A percentile compares a stretch with the other conserved stretches of the same genome.
These are phyloP conservation scores for Vanderwaltozyma polyspora DNA, from an alignment of 805 yeast genomes.

Conservation along the genomic window DNA sequence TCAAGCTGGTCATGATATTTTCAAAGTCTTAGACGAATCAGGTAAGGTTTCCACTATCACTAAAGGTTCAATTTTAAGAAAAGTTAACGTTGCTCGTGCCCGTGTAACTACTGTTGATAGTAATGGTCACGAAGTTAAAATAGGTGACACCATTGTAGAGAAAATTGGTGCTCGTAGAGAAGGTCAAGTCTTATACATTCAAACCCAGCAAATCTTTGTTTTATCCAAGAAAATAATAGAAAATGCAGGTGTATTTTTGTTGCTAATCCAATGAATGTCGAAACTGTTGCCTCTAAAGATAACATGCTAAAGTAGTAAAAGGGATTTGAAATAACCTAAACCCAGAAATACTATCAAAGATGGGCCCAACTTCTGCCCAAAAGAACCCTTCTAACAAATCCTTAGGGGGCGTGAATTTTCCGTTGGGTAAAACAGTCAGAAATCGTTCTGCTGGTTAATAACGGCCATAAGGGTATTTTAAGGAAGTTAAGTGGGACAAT, in stretches of 20 bases:
- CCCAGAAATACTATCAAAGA: slow-evolving; percentile 41
- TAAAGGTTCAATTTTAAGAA: slow-evolving; percentile 75
- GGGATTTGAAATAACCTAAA: slow-evolving; percentile 79
- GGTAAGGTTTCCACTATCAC: slow-evolving; percentile 62
- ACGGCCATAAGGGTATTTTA: slow-evolving; percentile 86
- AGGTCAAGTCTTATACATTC: slow-evolving; percentile 80
- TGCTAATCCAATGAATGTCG: slow-evolving; percentile 60
- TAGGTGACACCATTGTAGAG: slow-evolving; percentile 91
- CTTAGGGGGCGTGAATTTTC: slow-evolving; percentile 72
- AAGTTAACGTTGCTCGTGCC: slow-evolving; percentile 56
- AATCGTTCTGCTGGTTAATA: slow-evolving; percentile 87
- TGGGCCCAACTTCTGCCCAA: slow-evolving; percentile 46
- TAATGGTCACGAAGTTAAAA: slow-evolving; percentile 70
- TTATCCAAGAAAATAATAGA: slow-evolving; percentile 71
- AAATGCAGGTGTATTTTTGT: slow-evolving; percentile 89
- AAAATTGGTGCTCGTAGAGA: slow-evolving; percentile 72
- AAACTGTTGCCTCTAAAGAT: slow-evolving; percentile 77
- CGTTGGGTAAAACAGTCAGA: slow-evolving; percentile 71
- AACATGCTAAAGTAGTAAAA: slow-evolving; percentile 36
- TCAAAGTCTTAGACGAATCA: slow-evolving; percentile 69
- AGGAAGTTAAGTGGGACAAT: slow-evolving; percentile 82
- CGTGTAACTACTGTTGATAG: slow-evolving; percentile 82
- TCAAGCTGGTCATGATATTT: slow-evolving; percentile 79
- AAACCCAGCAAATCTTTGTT: slow-evolving; percentile 66
- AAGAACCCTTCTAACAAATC: slow-evolving; percentile 39